Evolutionary conservation across 768 basidiomycete genomes (phyloP), one percentile per base, ranked within the genome.

Genomic region (Termitomyces eurrhizus): DNA sequence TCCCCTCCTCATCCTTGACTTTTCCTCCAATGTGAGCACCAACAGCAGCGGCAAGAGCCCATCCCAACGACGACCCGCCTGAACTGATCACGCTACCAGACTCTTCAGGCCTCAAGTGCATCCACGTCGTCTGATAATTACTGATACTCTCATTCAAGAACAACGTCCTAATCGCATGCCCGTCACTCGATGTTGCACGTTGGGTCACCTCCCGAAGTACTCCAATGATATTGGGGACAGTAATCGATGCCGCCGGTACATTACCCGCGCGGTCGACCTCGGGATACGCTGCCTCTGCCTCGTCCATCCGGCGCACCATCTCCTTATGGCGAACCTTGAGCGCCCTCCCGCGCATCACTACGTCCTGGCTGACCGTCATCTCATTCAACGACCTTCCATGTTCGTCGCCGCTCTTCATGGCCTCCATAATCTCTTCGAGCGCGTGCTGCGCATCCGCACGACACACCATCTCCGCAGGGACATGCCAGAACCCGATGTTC

Each of bases 21-120:
- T 69, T 64, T 3, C 72, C 77, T 0, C 81, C 87, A 6, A 89
- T 64, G 49, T 74, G 67, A 1, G 82, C 81, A 2, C 89, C 89
- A 4, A 90, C 72, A 4, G 85, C 82, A 0, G 83, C 88, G 46
- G 85, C 88, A 3, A 89, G 72, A 2, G 79, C 81, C 85, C 87
- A 90, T 0, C 89, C 89, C 39, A 91, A 75, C 9, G 85, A 83
- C 0, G 85, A 83, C 5, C 83, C 88, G 3, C 88, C 88, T 12
- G 84, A 86, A 13, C 78, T 69, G 14, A 88, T 62, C 52, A 86
- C 70, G 52, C 74, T 77, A 1, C 85, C 86, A 1, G 84, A 76
- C 1, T 63, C 46, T 36, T 82, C 79, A 1, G 84, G 79, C 18
- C 78, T 74, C 67, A 89, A 71, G 67, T 90, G 87, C 37, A 75